Percentiles rank a stretch among this genome's conserved stretches.
phyloP scores from a whole-genome alignment of 768 basidiomycete species.

The Collybia sordida region DNA sequence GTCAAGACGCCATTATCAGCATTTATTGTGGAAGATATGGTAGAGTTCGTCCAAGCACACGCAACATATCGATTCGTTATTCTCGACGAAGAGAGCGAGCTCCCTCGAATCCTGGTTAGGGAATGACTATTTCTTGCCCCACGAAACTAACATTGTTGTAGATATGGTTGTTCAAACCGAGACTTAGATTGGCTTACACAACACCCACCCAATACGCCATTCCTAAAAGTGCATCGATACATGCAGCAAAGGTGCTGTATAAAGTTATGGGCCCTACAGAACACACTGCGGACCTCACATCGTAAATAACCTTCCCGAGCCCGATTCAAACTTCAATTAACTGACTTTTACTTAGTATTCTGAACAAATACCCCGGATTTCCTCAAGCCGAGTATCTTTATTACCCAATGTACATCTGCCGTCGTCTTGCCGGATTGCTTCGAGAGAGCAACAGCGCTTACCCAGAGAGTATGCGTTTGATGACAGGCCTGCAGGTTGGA shows the following conservation, averaged over 20 bases:
- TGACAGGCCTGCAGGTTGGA: constrained; percentile 83
- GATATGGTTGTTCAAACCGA: constrained; percentile 97
- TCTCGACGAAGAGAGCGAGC: constrained; percentile 83
- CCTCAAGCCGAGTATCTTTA: constrained; percentile 86
- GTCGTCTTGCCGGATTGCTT: constrained; percentile 65
- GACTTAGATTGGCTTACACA: constrained; percentile 75
- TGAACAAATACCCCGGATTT: constrained; percentile 77
- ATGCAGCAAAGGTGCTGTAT: constrained; percentile 84
- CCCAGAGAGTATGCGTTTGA: constrained; percentile 69
- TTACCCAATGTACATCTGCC: constrained; percentile 80
- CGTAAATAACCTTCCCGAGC: constrained; percentile 32
- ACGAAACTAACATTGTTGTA: constrained; percentile 24
- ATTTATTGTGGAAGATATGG: constrained; percentile 91
- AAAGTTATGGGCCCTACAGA: constrained; percentile 69
- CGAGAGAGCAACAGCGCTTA: constrained; percentile 78
- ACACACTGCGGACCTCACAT: constrained; percentile 48
- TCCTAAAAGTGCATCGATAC: constrained; percentile 59
- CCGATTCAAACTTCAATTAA: constrained; percentile 4
- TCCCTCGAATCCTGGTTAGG: constrained; percentile 75
- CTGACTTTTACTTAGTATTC: constrained; percentile 35
- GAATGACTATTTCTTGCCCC: neutral
- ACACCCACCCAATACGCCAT: constrained; percentile 53
- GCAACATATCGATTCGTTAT: constrained; percentile 92
- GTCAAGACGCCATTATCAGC: constrained; percentile 68
- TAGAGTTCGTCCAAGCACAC: constrained; percentile 88